phyloP scores from a whole-genome alignment of 108 stramenopile species.

The Mediolabrus comicus region DNA sequence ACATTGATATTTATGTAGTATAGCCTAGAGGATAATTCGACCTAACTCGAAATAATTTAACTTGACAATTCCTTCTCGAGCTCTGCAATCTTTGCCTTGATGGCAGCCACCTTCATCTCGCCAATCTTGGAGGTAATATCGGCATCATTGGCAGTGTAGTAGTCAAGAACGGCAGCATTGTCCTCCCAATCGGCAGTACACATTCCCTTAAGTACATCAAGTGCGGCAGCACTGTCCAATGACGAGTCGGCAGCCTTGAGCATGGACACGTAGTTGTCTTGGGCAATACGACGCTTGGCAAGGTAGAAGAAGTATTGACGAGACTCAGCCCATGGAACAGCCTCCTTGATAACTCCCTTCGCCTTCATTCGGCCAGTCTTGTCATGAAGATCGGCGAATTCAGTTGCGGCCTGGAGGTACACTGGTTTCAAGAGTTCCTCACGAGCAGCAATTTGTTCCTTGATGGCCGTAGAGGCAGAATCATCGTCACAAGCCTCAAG shows the following conservation, averaged over 20 bases:
- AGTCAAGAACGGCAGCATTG: conserved; percentile 73
- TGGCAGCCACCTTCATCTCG: conserved; percentile 59
- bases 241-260: conserved; percentile 57
- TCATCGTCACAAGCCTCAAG: conserved; percentile 70
- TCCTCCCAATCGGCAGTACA: conserved; percentile 73
- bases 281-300: conserved; percentile 89
- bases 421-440: conserved; percentile 92
- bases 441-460: conserved; percentile 86
- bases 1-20: not conserved
- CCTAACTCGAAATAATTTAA: conserved; percentile 8
- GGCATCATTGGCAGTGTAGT: conserved; percentile 56
- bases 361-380: conserved; percentile 98
- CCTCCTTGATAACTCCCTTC: conserved; percentile 93
- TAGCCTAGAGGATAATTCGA: not conserved
- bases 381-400: conserved; percentile 98
- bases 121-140: conserved; percentile 60
- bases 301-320: conserved; percentile 96
- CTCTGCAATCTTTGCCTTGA: conserved; percentile 77
- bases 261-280: conserved; percentile 78
- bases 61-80: conserved; percentile 59
- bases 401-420: conserved; percentile 94
- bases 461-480: conserved; percentile 61
- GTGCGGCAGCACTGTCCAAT: conserved; percentile 49
- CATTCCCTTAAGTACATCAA: conserved; percentile 56
- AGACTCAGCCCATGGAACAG: conserved; percentile 89